A percentile compares a stretch with the other conserved stretches of the same genome.
phyloP scores from a whole-genome alignment of 208 protist genomes.

The Kentomonas sorsogonicus region DNA sequence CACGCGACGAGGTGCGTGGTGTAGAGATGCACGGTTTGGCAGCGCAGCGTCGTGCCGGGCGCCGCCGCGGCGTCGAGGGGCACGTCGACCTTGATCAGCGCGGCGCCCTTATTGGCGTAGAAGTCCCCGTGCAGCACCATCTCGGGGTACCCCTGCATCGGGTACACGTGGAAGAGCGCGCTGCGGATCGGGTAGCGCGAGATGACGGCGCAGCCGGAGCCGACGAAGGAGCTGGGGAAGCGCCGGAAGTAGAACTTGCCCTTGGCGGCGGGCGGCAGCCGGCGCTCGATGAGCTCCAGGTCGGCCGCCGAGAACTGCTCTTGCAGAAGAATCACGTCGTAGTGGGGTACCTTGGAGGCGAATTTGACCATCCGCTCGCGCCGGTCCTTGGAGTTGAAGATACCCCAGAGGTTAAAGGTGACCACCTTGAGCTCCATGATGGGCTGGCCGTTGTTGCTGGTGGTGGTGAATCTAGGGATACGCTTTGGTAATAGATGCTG shows the following conservation, averaged over 20 bases:
- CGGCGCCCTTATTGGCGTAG: conserved; percentile 84
- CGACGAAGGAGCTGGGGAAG: conserved; percentile 82
- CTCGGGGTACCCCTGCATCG: conserved; percentile 80
- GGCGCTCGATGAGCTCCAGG: conserved; percentile 54
- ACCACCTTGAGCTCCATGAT: conserved; percentile 49
- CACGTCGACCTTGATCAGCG: conserved; percentile 58
- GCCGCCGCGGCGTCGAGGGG: conserved; percentile 25
- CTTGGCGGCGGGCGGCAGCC: conserved; percentile 33
- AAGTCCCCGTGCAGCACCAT: conserved; percentile 85
- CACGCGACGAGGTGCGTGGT: conserved; percentile 78
- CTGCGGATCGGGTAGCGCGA: conserved; percentile 75
- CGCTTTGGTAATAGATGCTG: too few relatives aligned
- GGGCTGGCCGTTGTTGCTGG: too few relatives aligned
- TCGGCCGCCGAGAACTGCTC: conserved; percentile 78
- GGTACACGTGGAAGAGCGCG: conserved; percentile 70
- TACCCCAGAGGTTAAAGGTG: conserved; percentile 87
- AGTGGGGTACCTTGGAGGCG: conserved; percentile 65
- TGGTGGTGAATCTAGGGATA: too few relatives aligned
- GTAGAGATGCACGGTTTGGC: conserved; percentile 65
- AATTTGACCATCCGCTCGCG: conserved; percentile 69
- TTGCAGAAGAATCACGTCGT: conserved; percentile 82
- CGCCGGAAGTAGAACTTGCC: conserved; percentile 56
- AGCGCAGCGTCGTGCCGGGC: conserved; percentile 8
- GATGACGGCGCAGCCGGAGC: conserved; percentile 79
- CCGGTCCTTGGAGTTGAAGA: conserved; percentile 84